phyloP scores from a whole-genome alignment of 2,329 filamentous ascomycete genomes.

The Fusarium verticillioides region DNA sequence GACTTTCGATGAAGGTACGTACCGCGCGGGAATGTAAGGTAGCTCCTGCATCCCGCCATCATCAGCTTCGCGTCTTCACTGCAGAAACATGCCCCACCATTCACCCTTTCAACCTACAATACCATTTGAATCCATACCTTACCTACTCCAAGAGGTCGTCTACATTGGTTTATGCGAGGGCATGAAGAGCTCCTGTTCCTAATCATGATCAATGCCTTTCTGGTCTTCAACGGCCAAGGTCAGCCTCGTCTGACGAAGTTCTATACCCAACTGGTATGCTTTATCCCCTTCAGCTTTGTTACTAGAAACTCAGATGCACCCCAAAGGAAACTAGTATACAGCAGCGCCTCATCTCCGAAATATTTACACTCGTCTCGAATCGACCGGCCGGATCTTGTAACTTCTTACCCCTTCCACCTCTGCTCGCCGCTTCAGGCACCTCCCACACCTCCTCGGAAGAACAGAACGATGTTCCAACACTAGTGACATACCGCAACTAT shows the following conservation, averaged over 20 bases:
- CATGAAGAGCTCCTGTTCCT: conserved; percentile 36
- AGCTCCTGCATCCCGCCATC: conserved; percentile 27
- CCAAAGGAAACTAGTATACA: conserved; percentile 93
- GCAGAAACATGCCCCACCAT: conserved; percentile 37
- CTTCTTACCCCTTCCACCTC: conserved; percentile 84
- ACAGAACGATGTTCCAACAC: conserved; percentile 88
- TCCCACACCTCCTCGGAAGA: conserved; percentile 72
- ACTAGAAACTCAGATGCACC: conserved; percentile 8
- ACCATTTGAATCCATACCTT: background rate
- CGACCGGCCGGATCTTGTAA: conserved; percentile 94
- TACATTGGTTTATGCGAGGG: conserved; percentile 1
- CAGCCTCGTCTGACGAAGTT: conserved; percentile 98
- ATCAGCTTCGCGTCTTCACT: conserved; percentile 25
- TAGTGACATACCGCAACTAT: conserved; percentile 98
- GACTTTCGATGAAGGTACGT: conserved; percentile 34
- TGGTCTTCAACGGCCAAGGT: conserved; percentile 98
- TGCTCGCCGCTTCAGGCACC: conserved; percentile 72
- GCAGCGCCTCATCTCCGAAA: conserved; percentile 95
- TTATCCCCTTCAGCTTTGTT: background rate
- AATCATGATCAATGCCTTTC: conserved; percentile 95
- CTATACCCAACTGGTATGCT: conserved; percentile 88
- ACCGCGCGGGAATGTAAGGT: background rate
- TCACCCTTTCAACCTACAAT: conserved; percentile 12
- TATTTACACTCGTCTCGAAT: conserved; percentile 94
- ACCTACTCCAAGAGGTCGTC: background rate